These are phyloP conservation scores for Hanseniaspora singularis DNA, from an alignment of 805 yeast species.

Conservation along the genomic window DNA sequence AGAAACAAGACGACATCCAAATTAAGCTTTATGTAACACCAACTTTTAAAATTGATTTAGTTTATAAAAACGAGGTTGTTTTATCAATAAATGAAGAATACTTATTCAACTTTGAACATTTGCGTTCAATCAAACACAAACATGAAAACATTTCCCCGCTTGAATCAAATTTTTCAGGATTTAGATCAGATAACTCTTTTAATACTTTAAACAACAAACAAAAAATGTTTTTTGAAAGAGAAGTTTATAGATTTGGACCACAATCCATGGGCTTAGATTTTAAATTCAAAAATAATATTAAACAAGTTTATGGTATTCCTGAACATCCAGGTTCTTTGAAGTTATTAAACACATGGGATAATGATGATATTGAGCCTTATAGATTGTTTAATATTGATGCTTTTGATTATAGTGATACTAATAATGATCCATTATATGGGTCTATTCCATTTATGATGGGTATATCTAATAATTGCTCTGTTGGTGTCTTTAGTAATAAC, in stretches of 20 bases:
- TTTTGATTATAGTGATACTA: constrained; percentile 77
- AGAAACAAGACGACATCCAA: constrained; percentile 30
- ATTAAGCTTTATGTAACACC: constrained; percentile 33
- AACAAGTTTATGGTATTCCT: constrained; percentile 82
- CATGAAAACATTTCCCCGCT: constrained; percentile 37
- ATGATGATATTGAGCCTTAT: constrained; percentile 48
- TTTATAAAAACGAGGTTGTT: constrained; percentile 35
- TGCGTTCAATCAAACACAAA: constrained; percentile 39
- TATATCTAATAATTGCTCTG: constrained; percentile 41
- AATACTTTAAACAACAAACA: constrained; percentile 32
- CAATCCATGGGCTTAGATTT: constrained; percentile 80
- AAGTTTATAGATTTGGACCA: constrained; percentile 68
- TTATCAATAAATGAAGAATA: constrained; percentile 55
- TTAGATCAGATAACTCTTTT: constrained; percentile 49
- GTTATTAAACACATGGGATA: constrained; percentile 50
- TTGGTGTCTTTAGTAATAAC: constrained; percentile 84
- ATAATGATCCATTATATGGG: constrained; percentile 89
- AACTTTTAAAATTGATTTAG: constrained; percentile 44
- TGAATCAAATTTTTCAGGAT: constrained; percentile 56
- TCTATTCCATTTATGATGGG: constrained; percentile 81
- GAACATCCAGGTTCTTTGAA: constrained; percentile 82
- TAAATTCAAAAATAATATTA: constrained; percentile 40
- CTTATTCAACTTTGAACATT: constrained; percentile 75
- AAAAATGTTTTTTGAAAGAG: constrained; percentile 35
- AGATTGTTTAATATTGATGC: constrained; percentile 87